Conservation (phyloP, 83 land plant genomes). For the Isoetes engelmannii region DNA sequence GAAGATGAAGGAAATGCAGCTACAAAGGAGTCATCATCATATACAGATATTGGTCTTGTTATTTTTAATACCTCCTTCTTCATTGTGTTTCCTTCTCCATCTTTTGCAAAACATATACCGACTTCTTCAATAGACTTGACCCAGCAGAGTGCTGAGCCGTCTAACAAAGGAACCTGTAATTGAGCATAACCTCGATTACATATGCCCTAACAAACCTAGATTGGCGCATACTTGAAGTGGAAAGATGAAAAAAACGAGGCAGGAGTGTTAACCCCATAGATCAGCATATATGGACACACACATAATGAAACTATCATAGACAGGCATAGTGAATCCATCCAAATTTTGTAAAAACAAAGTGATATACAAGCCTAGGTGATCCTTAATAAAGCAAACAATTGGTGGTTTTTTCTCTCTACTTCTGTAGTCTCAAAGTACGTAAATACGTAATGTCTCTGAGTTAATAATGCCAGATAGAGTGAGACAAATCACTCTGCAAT, state of each 20-base stretch:
- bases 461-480: too few species aligned
- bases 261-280: neutral
- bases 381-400: too few species aligned
- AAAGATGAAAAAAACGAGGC: neutral
- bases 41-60: slow-evolving; percentile 46
- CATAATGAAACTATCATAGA: neutral
- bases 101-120: slow-evolving; percentile 47
- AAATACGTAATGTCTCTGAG: too few species aligned
- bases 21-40: slow-evolving; percentile 54
- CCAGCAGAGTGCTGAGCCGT: slow-evolving; percentile 86
- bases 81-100: slow-evolving; percentile 33
- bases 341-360: too few species aligned
- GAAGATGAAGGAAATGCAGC: slow-evolving; percentile 62
- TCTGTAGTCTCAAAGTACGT: too few species aligned
- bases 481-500: too few species aligned
- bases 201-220: neutral
- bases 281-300: neutral
- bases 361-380: too few species aligned
- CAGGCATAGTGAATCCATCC: too few species aligned
- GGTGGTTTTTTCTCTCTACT: too few species aligned
- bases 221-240: neutral
- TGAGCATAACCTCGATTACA: neutral
- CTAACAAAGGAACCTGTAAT: slow-evolving; percentile 75
- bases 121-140: slow-evolving; percentile 67
- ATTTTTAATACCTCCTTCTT: slow-evolving; percentile 49